Evolutionary conservation across 441 rosid species (phyloP), one percentile per base, ranked within the genome.

Genomic region (Gossypium trilobum): DNA sequence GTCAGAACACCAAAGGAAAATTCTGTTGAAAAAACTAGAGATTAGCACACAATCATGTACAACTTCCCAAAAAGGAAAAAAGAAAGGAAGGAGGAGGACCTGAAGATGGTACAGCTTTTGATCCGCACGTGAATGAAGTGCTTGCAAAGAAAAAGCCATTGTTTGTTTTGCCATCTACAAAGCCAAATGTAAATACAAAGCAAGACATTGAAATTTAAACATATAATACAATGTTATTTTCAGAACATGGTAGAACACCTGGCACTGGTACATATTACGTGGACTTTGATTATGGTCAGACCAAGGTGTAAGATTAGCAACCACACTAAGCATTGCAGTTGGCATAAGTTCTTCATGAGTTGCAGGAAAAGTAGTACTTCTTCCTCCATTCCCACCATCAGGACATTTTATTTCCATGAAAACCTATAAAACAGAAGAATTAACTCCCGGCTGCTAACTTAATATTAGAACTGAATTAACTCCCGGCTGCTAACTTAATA

Each of bases 271-370:
- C 99, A 95, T 95, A 76, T 95, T 95, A 44, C 97, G 87, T 9
- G 99, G 99, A 77, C 99, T 95, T 81, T 95, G 99, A 85, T 95
- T 95, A 83, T 95, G 99, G 81, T 95, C 95, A 3, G 99, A 95
- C 91, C 95, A 95, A 68, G 99, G 99, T 71, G 99, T 95, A 68
- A 95, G 98, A 85, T 89, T 95, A 84, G 97, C 98, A 77, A 95
- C 93, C 78, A 91, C 90, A 81, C 99, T 92, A n/a, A 95, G 91
- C 95, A 95, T 95, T 72, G 85, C 90, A 72, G 96, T 92, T 68
- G 98, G 98, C 84, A 87, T 90, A 79, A 88, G 85, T 85, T 95
- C 99, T 87, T 92, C 98, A 80, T 92, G 99, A 61, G 96, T 89
- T 73, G 99, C 99, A 50, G 86, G 84, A 78, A 79, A 87, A 46